These are phyloP conservation scores for Pouteria glomerata DNA, from an alignment of 148 eudicot species.

Conservation along the genomic window DNA sequence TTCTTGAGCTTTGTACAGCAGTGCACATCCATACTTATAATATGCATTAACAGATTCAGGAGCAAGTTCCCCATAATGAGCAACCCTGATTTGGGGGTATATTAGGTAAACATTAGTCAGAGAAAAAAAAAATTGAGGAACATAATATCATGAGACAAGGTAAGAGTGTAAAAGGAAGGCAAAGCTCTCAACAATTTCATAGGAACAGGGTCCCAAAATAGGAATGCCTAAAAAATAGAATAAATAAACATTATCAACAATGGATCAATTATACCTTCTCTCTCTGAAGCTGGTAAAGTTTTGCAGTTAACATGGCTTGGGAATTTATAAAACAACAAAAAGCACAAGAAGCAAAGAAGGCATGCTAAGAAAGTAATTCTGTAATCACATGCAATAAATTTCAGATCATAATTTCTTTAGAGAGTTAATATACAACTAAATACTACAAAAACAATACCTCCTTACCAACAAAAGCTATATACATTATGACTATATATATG, in stretches of 20 bases:
- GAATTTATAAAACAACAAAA: neutral
- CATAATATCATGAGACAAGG: neutral
- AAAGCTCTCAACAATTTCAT: neutral
- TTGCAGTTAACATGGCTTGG: neutral
- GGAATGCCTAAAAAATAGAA: neutral
- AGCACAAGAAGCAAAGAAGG: neutral
- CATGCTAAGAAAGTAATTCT: neutral
- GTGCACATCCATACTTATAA: constrained; percentile 81
- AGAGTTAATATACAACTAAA: neutral
- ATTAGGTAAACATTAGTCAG: neutral
- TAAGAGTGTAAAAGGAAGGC: neutral
- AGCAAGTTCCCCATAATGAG: constrained; percentile 77
- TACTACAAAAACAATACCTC: neutral
- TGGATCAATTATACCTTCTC: neutral
- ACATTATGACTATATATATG: no score
- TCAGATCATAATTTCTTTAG: neutral
- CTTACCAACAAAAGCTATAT: neutral
- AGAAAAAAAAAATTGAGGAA: neutral
- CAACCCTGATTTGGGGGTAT: constrained; percentile 42
- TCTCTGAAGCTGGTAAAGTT: no score
- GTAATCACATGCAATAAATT: neutral
- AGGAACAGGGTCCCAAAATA: constrained; percentile 2
- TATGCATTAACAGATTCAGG: constrained; percentile 75
- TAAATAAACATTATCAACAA: neutral
- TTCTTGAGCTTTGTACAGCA: constrained; percentile 89